A percentile compares a stretch with the other conserved stretches of the same genome.
These are phyloP conservation scores for Scutellaria barbata DNA, from an alignment of 257 asterid genomes.

Conservation along the genomic window DNA sequence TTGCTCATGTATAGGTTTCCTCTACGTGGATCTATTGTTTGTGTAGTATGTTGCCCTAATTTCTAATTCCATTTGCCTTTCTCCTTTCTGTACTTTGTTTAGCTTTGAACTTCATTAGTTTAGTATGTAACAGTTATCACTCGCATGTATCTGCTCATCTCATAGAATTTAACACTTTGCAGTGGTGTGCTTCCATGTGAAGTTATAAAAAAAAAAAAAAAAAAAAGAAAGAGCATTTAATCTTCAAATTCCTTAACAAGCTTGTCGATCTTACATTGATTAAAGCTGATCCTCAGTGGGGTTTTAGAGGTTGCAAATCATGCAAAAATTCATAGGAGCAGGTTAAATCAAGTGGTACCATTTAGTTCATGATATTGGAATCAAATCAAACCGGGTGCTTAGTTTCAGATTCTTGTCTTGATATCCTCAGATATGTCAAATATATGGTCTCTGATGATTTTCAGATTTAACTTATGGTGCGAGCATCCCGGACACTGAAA, in stretches of 20 bases:
- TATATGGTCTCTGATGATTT: not conserved
- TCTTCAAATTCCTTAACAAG: not conserved
- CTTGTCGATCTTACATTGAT: not conserved
- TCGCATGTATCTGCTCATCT: not conserved
- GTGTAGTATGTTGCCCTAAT: constrained; percentile 5
- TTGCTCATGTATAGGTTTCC: not conserved
- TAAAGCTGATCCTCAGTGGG: not conserved
- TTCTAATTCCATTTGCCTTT: not conserved
- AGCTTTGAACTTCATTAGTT: not conserved
- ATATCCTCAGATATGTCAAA: constrained; percentile 14
- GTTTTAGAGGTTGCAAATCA: constrained; percentile 7
- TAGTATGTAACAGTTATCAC: not conserved
- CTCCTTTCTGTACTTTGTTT: not conserved
- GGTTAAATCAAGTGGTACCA: not conserved
- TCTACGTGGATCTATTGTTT: not conserved
- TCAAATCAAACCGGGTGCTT: not conserved
- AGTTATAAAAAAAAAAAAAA: not conserved
- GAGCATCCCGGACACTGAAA: constrained; percentile 6
- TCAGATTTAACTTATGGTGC: not conserved
- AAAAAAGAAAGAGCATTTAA: not conserved
- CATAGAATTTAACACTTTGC: not conserved
- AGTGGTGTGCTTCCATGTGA: not conserved
- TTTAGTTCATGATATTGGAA: not conserved
- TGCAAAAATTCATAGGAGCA: constrained; percentile 7
- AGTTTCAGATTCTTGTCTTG: not conserved